Evolutionary conservation across 257 asterid genomes (phyloP).

Genomic region (Leptodermis oblonga): DNA sequence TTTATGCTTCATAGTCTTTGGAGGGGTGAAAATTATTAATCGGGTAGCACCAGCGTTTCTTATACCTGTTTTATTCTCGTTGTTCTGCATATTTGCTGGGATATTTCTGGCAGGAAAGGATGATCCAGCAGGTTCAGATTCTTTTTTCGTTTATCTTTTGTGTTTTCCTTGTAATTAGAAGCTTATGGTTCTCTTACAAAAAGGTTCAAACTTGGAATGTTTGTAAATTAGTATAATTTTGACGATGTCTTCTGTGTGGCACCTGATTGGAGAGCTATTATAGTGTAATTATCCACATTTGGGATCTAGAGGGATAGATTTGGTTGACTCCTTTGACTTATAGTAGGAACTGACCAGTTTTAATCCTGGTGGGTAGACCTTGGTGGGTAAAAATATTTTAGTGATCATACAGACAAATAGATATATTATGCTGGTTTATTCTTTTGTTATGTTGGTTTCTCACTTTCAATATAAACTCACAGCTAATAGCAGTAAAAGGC

Average conservation of each 20-base stretch:
- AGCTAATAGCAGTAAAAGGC: not conserved
- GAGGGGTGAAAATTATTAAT: constrained; percentile 97
- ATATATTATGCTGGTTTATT: not conserved
- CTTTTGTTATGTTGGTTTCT: not conserved
- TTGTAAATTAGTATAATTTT: not conserved
- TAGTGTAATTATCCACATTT: not conserved
- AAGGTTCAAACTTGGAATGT: not conserved
- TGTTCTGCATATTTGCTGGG: constrained; percentile 85
- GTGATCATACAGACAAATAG: not conserved
- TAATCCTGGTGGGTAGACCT: not conserved
- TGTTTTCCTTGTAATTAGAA: not conserved
- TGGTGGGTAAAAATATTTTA: not conserved
- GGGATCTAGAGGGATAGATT: not conserved
- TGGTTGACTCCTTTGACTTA: not conserved
- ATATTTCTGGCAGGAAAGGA: constrained; percentile 66
- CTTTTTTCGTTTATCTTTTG: constrained; percentile 14
- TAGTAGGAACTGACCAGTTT: too few species aligned
- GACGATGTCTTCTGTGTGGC: not conserved
- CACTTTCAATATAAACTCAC: too few species aligned
- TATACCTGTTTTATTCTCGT: constrained; percentile 76
- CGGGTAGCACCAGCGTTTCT: constrained; percentile 99
- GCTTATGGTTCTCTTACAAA: not conserved
- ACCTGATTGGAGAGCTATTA: not conserved
- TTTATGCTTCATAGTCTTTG: constrained; percentile 93
- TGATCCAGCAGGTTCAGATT: constrained; percentile 61